Base-by-base conservation (phyloP, 1,139 yeast genomes). In the Blastobotrys malaysiensis region DNA sequence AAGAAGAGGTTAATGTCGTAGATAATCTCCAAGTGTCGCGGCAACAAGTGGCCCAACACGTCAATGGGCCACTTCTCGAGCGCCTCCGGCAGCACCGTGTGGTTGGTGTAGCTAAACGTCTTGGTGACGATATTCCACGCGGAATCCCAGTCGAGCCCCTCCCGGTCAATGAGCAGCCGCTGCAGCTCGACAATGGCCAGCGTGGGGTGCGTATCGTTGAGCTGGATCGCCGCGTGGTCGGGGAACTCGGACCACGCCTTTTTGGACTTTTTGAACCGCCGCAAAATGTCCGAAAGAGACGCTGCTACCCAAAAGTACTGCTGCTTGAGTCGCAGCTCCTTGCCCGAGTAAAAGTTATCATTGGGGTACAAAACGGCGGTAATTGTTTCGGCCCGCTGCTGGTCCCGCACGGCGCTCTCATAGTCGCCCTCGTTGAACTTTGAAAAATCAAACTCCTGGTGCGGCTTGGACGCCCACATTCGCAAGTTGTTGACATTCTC, bases 241-340 rank as follows among this genome's bases (percentile, higher is more conserved):
- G 96, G 82, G 69, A 90, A 87, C 67, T 85, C 89, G 47, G 77
- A 68, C 96, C 97, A 90, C 52, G 89, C 80, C 66, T 85, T 81
- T 65, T 83, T 82, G 53, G 83, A 72, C 74, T 90, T 90, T 71
- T 89, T 85, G 75, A 88, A 90, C 66, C 98, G 82, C 69, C 97
- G 85, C 50, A 90, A 83, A 65, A 91, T 90, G 70, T 91, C 98
- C 65, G 87, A 90, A 61, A 91, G 78, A 9, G 96, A 88, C 48
- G 97, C 97, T 52, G 96, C 85, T 54, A 91, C 96, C 98, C 98
- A 91, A 73, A 91, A 91, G 73, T 88, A 91, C 73, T 91, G 97
- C 74, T 91, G 97, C 72, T 90, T 91, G 70, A 91, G 81, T 70
- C 98, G 83, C 67, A 91, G 78, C 68, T 88, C 96, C 72, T 91